These are phyloP conservation scores for Magnaporthiopsis rhizophila DNA, from an alignment of 2,329 filamentous ascomycete species.

Conservation along the genomic window DNA sequence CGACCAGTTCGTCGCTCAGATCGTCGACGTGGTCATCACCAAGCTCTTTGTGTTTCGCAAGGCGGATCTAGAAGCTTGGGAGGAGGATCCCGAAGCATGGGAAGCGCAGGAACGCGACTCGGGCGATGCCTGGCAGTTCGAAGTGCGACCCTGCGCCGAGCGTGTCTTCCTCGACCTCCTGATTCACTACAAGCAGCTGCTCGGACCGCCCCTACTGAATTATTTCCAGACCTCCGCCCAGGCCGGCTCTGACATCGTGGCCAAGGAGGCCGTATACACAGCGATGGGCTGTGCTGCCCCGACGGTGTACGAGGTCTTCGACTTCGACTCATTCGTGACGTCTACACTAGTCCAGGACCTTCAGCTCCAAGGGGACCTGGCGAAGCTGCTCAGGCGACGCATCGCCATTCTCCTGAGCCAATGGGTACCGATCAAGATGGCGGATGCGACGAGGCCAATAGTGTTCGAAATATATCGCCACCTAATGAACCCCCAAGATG, in stretches of 20 bases:
- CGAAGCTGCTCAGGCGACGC: constrained; percentile 77
- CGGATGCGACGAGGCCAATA: constrained; percentile 57
- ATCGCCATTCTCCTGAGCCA: constrained; percentile 84
- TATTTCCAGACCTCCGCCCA: constrained; percentile 59
- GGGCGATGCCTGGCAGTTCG: constrained; percentile 83
- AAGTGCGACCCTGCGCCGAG: constrained; percentile 85
- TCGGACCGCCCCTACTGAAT: constrained; percentile 68
- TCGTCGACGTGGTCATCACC: constrained; percentile 78
- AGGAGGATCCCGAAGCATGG: constrained; percentile 93
- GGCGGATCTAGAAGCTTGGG: constrained; percentile 83
- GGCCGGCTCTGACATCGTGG: constrained; percentile 61
- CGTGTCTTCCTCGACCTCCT: constrained; percentile 89
- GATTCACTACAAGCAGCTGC: constrained; percentile 75
- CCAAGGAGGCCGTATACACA: constrained; percentile 92
- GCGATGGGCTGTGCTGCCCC: constrained; percentile 81
- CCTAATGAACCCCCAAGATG: constrained; percentile 65
- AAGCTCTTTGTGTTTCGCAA: constrained; percentile 82
- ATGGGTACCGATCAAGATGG: constrained; percentile 76
- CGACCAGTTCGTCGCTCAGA: constrained; percentile 66
- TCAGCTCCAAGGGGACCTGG: constrained; percentile 52
- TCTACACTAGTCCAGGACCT: constrained; percentile 72
- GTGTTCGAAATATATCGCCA: constrained; percentile 88
- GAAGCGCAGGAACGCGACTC: constrained; percentile 81
- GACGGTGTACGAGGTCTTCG: constrained; percentile 63
- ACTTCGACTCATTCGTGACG: constrained; percentile 75